phyloP scores from a whole-genome alignment of 129 eudicot species.

The Pittosporum tobira region DNA sequence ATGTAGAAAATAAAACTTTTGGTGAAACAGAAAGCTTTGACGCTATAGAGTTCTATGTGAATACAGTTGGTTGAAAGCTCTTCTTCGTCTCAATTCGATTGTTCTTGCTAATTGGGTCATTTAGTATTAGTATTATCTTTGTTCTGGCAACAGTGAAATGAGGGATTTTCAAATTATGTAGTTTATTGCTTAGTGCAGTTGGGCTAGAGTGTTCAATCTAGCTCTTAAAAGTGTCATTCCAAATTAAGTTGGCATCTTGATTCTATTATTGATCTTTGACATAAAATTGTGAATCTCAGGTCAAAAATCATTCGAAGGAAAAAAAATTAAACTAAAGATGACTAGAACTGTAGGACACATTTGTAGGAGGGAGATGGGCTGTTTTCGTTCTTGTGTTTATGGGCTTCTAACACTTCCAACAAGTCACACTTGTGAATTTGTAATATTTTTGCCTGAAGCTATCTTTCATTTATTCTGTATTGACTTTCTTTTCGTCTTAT shows the following conservation, averaged over 20 bases:
- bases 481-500: too few relatives aligned
- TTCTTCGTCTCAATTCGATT: not conserved
- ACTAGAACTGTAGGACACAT: not conserved
- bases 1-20: not conserved
- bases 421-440: too few relatives aligned
- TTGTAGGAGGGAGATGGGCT: not conserved
- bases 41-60: not conserved
- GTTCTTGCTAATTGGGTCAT: not conserved
- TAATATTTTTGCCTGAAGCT: too few relatives aligned
- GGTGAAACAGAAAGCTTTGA: not conserved
- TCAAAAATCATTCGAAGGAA: too few relatives aligned
- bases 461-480: too few relatives aligned
- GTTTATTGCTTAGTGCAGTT: not conserved
- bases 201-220: not conserved
- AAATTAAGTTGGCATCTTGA: not conserved
- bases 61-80: too few relatives aligned
- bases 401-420: too few relatives aligned
- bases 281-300: not conserved
- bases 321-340: too few relatives aligned
- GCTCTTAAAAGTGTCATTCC: not conserved
- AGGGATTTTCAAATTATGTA: not conserved
- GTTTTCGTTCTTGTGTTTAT: too few relatives aligned
- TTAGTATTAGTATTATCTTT: too few relatives aligned
- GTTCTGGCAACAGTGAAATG: not conserved
- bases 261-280: not conserved